Evolutionary conservation across 192 early-diverging fungal genomes (phyloP).

Genomic region (Coemansia sp.): DNA sequence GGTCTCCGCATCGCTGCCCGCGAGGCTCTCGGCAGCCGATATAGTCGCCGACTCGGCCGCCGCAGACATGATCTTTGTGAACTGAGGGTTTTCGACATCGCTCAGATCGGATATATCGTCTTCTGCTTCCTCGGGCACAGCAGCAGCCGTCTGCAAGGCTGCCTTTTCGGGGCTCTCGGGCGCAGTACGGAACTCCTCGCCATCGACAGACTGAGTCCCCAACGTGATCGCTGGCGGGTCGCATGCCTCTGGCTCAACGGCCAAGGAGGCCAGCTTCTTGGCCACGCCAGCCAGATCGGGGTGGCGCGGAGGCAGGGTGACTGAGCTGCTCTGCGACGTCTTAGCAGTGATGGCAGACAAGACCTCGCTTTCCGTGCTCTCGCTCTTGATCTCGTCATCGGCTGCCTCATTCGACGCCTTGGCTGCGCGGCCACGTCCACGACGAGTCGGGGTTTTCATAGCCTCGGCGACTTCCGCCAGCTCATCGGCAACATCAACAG

Average conservation of each 20-base stretch:
- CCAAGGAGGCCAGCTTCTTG: conserved; percentile 23
- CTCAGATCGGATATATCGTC: conserved; percentile 53
- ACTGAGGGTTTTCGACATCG: conserved; percentile 52
- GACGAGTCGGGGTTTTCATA: conserved; percentile 1
- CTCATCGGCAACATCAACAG: neutral
- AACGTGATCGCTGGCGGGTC: neutral
- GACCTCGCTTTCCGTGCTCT: neutral
- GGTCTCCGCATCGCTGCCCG: conserved; percentile 18
- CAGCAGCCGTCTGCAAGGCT: neutral
- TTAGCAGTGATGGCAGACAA: neutral
- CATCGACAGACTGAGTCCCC: conserved; percentile 16
- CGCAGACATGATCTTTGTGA: conserved; percentile 41
- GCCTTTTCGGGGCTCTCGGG: conserved; percentile 34
- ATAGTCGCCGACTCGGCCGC: conserved; percentile 30
- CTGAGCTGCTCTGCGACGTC: neutral
- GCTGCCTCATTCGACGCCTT: neutral
- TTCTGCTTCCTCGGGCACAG: conserved; percentile 1
- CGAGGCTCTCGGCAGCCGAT: conserved; percentile 37
- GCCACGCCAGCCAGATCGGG: conserved; percentile 31
- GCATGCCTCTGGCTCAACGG: neutral
- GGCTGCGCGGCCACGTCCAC: neutral
- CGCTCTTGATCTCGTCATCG: neutral
- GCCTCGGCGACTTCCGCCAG: conserved; percentile 6
- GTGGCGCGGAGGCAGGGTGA: conserved; percentile 19
- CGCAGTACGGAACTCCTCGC: conserved; percentile 27